phyloP scores from a whole-genome alignment of 345 rosid species.

The Rhodamnia argentea region DNA sequence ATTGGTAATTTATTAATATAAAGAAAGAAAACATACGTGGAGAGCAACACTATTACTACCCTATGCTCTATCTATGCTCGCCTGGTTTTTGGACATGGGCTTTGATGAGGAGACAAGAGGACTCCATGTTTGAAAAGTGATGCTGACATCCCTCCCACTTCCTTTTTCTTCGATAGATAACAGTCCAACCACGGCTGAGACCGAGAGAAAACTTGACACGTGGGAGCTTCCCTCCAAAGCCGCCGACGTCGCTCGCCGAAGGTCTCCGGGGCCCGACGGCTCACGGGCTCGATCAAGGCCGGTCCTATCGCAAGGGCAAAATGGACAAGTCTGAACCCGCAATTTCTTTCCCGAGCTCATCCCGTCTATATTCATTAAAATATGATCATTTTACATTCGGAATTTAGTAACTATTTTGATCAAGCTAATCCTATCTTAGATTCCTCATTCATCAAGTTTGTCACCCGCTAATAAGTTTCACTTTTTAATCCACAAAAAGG shows the following conservation, averaged over 20 bases:
- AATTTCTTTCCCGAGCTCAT: not conserved
- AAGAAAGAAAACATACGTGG: not conserved
- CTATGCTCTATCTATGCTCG: not conserved
- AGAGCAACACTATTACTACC: not conserved
- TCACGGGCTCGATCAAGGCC: not conserved
- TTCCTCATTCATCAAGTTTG: not conserved
- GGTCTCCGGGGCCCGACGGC: not conserved
- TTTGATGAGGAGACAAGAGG: not conserved
- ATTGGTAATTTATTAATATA: not conserved
- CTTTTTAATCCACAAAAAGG: not conserved
- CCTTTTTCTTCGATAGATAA: not conserved
- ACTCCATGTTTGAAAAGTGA: not conserved
- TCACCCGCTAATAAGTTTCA: not conserved
- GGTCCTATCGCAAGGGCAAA: not conserved
- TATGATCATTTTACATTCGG: not conserved
- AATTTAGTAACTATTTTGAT: not conserved
- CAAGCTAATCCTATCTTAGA: not conserved
- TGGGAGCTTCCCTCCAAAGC: not conserved
- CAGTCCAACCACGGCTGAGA: constrained; percentile 8
- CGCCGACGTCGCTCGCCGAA: not conserved
- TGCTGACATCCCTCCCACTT: not conserved
- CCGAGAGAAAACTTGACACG: not conserved
- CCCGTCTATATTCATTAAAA: not conserved
- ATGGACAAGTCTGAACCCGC: not conserved
- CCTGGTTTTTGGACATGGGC: not conserved